Base-by-base conservation (phyloP, 306 rosid species). In the Malus asiatica region DNA sequence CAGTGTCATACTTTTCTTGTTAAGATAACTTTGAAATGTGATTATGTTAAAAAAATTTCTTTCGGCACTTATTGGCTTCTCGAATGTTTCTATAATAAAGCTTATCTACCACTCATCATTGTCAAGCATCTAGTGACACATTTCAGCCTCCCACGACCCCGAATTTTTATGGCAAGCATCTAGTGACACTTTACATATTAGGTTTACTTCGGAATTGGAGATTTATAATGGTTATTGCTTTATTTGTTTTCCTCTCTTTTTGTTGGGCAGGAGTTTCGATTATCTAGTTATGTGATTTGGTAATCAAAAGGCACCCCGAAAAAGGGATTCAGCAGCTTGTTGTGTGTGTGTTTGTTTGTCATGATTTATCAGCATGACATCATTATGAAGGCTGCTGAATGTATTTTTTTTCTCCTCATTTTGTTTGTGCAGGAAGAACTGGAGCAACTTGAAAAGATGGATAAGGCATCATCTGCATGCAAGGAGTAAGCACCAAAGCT, bases 401-500 rank as follows among this genome's bases (percentile, higher is more conserved):
- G 74, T 61, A 32, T 40, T 68, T 23, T 68, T 23, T 10, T 9
- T 63, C 63, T 20, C 59, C 55, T 15, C 55, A 48, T 23, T 68
- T 16, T 74, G 8, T 60, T 7, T 44, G 35, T 80, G 79, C 89
- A 93, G 98, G 98, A 88, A 84, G 98, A 93, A 79, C 84, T 89
- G 65, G 98, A 91, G 77, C 87, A 89, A 78, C 88, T 93, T 73
- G 97, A 91, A 71, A 88, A 70, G 82, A 79, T 84, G 87, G 98
- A 88, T n/a, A 89, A 85, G 66, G 97, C 92, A 44, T 89, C 98
- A 30, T 74, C 93, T 38, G 80, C 87, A 6, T 91, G 97, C 96
- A 87, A 87, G 84, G 97, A 89, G 98, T 93, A 93, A 91, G 98
- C 46, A 38, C 38, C 66, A 45, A 0, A 51, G 66, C 51, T 23